Base-by-base conservation (phyloP, 2,329 filamentous ascomycete genomes). In the Aplosporella prunicola region DNA sequence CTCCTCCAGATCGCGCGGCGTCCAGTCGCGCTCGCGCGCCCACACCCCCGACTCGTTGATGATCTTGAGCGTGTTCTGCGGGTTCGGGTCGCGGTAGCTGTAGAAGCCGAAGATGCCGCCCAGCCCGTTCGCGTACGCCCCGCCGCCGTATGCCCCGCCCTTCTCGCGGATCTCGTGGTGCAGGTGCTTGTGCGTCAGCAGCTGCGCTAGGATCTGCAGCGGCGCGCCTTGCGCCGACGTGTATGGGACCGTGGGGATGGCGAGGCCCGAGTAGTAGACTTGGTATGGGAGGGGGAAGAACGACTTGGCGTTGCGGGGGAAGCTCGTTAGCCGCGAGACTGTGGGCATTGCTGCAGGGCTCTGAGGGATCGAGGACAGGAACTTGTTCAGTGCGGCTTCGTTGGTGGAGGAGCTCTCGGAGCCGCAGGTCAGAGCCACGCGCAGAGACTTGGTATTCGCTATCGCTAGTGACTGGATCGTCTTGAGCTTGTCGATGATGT, bases 101-200 rank as follows among this genome's bases (percentile, higher is more conserved):
- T 93, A 95, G 65, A 95, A 93, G 11, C 86, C 86, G 50, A 98
- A 96, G 1, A 93, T 60, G 16, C 88, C 89, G 47, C 85, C 81
- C 6, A 94, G 65, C 0, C 82, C 76, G 16, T 79, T 78, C 29
- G 82, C 80, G 56, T 86, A 89, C 1, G 91, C 89, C 10, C 88
- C 87, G 15, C 86, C 91, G 29, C 91, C 91, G 49, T 98, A 98
- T 0, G 91, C 91, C 24, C 91, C 91, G 20, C 91, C 91, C 62
- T 96, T 96, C 57, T 98, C 91, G 39, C 91, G 83, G 47, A 98
- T 95, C 61, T 96, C 91, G 48, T 93, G 89, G 56, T 98, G 91
- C 18, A 98, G 71, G 55, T 95, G 84, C 61, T 94, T 95, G 65
- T 98, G 89, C 0, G 89, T 96, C 20, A 98, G 74, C 13, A 98